These are phyloP conservation scores for Lachnellula subtilissima DNA, from an alignment of 2,329 filamentous ascomycete genomes.

Conservation along the genomic window DNA sequence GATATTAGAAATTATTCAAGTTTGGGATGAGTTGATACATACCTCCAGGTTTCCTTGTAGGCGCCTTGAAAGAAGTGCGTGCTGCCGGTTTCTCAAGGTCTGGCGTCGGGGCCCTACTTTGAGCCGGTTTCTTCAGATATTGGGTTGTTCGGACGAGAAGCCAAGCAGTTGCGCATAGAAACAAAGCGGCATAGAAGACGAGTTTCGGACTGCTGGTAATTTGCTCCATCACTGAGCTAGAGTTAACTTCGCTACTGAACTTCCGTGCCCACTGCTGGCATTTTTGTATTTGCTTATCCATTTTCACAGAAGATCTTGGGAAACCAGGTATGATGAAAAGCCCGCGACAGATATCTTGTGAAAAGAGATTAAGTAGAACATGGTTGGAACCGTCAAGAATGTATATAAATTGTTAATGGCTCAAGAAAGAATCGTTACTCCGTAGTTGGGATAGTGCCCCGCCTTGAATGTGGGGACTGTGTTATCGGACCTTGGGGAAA, in stretches of 20 bases:
- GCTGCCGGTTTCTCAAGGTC: slow-evolving; percentile 28
- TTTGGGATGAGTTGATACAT: slow-evolving; percentile 1
- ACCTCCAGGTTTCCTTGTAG: slow-evolving; percentile 30
- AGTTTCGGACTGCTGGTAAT: slow-evolving; percentile 14
- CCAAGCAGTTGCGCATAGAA: slow-evolving; percentile 17
- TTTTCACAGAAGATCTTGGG: slow-evolving; percentile 2
- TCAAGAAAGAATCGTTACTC: slow-evolving; percentile 1
- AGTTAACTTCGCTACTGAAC: slow-evolving; percentile 6
- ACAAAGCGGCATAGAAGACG: slow-evolving; percentile 16
- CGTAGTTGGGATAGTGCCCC: slow-evolving; percentile 13
- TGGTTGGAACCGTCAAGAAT: slow-evolving; percentile 4
- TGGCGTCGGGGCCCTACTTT: slow-evolving; percentile 22
- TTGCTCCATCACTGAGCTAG: slow-evolving; percentile 9
- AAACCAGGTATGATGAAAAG: not conserved
- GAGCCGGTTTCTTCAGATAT: slow-evolving; percentile 20
- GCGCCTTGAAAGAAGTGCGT: slow-evolving; percentile 23
- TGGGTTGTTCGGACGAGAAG: slow-evolving; percentile 17
- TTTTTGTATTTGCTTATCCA: slow-evolving; percentile 13
- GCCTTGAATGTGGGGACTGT: slow-evolving; percentile 6
- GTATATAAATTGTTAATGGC: slow-evolving; percentile 9
- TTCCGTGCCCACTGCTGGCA: slow-evolving; percentile 8
- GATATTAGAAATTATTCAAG: slow-evolving; percentile 7
- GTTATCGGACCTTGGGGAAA: slow-evolving; percentile 24
- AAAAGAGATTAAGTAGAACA: not conserved
- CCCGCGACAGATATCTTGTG: not conserved